A percentile compares a stretch with the other conserved stretches of the same genome.
These are phyloP conservation scores for Colletotrichum magnum DNA, from an alignment of 2,329 filamentous ascomycete species.

Conservation along the genomic window DNA sequence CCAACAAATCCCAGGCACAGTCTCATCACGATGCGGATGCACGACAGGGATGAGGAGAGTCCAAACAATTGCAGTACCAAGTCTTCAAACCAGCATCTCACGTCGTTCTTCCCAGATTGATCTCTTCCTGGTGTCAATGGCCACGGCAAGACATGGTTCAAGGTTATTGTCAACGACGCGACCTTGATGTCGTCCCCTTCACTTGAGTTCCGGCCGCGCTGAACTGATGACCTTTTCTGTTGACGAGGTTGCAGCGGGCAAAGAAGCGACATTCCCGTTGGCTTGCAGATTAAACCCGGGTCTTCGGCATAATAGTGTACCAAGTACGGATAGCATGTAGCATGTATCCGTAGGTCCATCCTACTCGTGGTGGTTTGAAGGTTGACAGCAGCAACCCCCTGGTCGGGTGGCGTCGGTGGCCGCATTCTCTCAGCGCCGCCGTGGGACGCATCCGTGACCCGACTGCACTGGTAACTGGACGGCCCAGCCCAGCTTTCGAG, in stretches of 20 bases:
- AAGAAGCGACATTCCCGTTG: slow-evolving; percentile 34
- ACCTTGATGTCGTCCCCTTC: slow-evolving; percentile 2
- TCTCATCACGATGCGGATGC: slow-evolving; percentile 19
- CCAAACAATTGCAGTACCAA: slow-evolving; percentile 31
- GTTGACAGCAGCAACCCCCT: slow-evolving; percentile 21
- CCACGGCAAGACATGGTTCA: slow-evolving; percentile 13
- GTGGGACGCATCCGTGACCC: slow-evolving; percentile 19
- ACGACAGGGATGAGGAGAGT: slow-evolving; percentile 33
- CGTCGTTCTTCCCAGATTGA: slow-evolving; percentile 1
- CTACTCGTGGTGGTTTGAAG: slow-evolving; percentile 4
- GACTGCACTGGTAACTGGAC: slow-evolving; percentile 1
- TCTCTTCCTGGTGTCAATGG: slow-evolving; percentile 1
- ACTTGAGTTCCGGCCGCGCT: slow-evolving; percentile 13
- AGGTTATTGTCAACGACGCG: slow-evolving; percentile 2
- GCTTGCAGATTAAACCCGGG: slow-evolving; percentile 29
- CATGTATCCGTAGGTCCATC: slow-evolving; percentile 3
- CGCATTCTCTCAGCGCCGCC: slow-evolving; percentile 31
- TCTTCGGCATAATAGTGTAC: slow-evolving; percentile 21
- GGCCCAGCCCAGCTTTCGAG: background rate
- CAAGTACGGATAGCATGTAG: too few relatives aligned
- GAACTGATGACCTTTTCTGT: slow-evolving; percentile 31
- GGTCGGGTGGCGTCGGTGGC: slow-evolving; percentile 29
- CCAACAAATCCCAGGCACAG: slow-evolving; percentile 24
- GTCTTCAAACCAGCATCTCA: slow-evolving; percentile 14
- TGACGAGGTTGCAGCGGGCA: slow-evolving; percentile 32